These are phyloP conservation scores for Puccinia brachypodii DNA, from an alignment of 1,284 basidiomycete genomes.

Conservation along the genomic window DNA sequence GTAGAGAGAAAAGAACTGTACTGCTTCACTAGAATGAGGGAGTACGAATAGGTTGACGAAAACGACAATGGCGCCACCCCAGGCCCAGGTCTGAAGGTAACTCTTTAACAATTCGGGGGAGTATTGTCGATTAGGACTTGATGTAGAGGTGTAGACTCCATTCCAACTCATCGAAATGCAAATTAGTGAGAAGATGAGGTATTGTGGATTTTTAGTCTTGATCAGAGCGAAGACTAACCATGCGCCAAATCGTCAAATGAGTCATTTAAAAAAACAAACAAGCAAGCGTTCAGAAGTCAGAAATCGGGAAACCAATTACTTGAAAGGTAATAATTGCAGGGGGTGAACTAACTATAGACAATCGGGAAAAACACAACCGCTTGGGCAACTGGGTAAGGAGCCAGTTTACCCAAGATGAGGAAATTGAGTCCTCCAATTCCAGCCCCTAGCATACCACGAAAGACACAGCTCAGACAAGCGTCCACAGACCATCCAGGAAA, in stretches of 20 bases:
- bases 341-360: slow-evolving; percentile 53
- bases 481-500: slow-evolving; percentile 54
- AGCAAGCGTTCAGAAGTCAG: too few relatives aligned
- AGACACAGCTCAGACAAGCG: slow-evolving; percentile 50
- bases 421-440: slow-evolving; percentile 55
- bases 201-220: slow-evolving; percentile 54
- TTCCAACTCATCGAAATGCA: slow-evolving; percentile 57
- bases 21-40: slow-evolving; percentile 55
- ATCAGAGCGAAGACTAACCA: slow-evolving; percentile 53
- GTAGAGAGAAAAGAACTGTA: too few relatives aligned
- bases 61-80: slow-evolving; percentile 55
- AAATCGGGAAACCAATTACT: too few relatives aligned
- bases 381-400: slow-evolving; percentile 56
- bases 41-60: slow-evolving; percentile 57
- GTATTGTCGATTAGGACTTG: slow-evolving; percentile 51
- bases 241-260: too few relatives aligned
- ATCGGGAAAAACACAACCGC: slow-evolving; percentile 57
- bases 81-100: slow-evolving; percentile 57
- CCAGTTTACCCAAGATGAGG: slow-evolving; percentile 56
- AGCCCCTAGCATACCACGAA: slow-evolving; percentile 54
- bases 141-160: slow-evolving; percentile 53
- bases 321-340: too few relatives aligned
- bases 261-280: too few relatives aligned
- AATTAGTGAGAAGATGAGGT: slow-evolving; percentile 55
- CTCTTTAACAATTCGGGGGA: slow-evolving; percentile 53